Base-by-base conservation (phyloP, 306 rosid species). In the Astragalus membranaceus region DNA sequence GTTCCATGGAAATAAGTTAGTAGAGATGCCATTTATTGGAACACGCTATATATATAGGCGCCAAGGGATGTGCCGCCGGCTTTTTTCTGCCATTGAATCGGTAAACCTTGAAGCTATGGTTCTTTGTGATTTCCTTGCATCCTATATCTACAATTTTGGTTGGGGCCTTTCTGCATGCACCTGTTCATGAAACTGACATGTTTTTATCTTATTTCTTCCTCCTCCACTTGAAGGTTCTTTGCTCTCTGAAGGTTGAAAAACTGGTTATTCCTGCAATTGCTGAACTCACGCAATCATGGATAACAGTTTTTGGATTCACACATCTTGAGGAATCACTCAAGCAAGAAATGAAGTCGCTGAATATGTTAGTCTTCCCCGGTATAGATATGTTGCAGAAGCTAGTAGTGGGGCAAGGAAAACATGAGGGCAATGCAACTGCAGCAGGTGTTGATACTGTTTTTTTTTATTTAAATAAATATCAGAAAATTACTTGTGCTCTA, bases 1-100 rank as follows among this genome's bases (percentile, higher is more conserved):
- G 95, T 90, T 92, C 83, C 98, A 85, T 63, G 93, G 98, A 72
- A 88, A 95, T 11, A 81, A 72, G 84, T 69, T 92, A 65, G 93
- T 84, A 4, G 98, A 92, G 89, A 92, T 92, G 98, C 98, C 98
- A 52, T 92, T 86, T 69, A 92, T 92, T 12, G 96, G 98, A 75
- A 89, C 96, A 70, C 98, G 96, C 64, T 89, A 88, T 51, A 82
- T 89, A 67, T 89, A 89, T 55, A 90, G 98, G 79, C 95, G 87
- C 52, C 96, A 89, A 74, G 98, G 98, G 82, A 92, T 92, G 98
- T 92, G 92, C 70, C 96, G 98, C 26, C 84, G 93, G 44, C 96
- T 92, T 79, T 88, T 92, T 71, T 71, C 85, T 50, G 95, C 95
- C 69, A 86, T 92, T 80, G 96, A 92, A 81, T 82, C 73, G 43